Conservation (phyloP, 139 green algal genomes). For the Gonium pectorale region DNA sequence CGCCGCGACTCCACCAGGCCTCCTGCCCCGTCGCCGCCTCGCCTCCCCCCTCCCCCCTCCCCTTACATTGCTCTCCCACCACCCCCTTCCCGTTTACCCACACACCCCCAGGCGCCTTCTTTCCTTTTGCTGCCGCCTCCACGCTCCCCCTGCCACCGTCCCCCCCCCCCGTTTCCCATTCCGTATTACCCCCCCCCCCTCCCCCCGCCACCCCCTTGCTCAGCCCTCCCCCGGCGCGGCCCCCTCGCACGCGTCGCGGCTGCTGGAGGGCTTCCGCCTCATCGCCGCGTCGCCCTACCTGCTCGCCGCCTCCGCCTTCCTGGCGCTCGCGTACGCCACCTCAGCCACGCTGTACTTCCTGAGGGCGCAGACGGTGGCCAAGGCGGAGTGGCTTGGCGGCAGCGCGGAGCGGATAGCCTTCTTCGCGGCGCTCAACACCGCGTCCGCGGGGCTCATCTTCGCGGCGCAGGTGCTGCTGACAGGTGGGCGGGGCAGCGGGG, state of each 20-base stretch:
- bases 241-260: background rate
- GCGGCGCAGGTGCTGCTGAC: slow-evolving; percentile 60
- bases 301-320: slow-evolving; percentile 65
- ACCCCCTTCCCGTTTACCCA: too few relatives aligned
- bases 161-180: too few relatives aligned
- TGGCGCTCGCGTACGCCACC: slow-evolving; percentile 53
- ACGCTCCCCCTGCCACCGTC: too few relatives aligned
- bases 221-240: background rate
- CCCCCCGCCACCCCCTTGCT: too few relatives aligned
- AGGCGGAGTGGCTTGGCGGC: background rate
- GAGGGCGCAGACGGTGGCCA: slow-evolving; percentile 22
- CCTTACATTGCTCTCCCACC: too few relatives aligned
- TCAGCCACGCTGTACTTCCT: slow-evolving; percentile 80
- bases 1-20: too few relatives aligned
- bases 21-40: background rate
- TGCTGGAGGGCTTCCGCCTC: slow-evolving; percentile 63
- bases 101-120: too few relatives aligned
- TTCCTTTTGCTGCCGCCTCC: too few relatives aligned
- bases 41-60: background rate
- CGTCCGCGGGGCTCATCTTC: slow-evolving; percentile 62
- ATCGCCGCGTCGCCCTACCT: slow-evolving; percentile 72
- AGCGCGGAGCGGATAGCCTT: slow-evolving; percentile 27
- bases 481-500: too few relatives aligned
- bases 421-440: slow-evolving; percentile 62
- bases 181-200: too few relatives aligned